Conservation (phyloP, 768 basidiomycete species). For the Lepiota brunneoincarnata region DNA sequence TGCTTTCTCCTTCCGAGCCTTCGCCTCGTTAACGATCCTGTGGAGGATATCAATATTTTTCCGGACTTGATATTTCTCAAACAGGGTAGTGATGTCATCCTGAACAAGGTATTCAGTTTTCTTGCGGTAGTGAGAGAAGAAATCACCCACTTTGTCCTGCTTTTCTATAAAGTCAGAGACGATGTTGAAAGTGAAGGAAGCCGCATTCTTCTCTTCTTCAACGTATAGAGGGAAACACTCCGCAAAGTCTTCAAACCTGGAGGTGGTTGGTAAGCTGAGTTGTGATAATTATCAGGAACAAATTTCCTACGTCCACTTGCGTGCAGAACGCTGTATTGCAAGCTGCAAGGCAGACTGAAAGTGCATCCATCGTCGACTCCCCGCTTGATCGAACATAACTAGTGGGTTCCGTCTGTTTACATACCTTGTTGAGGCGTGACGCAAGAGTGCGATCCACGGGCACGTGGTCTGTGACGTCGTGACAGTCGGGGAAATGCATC, state of each 20-base stretch:
- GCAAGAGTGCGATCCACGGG: not conserved
- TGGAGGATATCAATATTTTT: slow-evolving; percentile 73
- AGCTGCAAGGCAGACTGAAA: slow-evolving; percentile 56
- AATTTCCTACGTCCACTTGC: slow-evolving; percentile 56
- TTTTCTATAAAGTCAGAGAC: slow-evolving; percentile 73
- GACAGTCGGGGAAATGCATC: not conserved
- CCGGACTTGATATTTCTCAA: slow-evolving; percentile 63
- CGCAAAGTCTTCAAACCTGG: slow-evolving; percentile 54
- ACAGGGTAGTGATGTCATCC: slow-evolving; percentile 68
- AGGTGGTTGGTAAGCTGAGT: not conserved
- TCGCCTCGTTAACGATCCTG: slow-evolving; percentile 66
- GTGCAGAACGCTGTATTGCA: slow-evolving; percentile 51
- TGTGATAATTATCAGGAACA: not conserved
- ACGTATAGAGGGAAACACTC: slow-evolving; percentile 68
- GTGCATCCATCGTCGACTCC: slow-evolving; percentile 53
- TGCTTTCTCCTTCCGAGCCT: slow-evolving; percentile 46
- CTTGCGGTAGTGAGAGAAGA: not conserved
- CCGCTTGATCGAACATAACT: slow-evolving; percentile 42
- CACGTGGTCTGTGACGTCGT: slow-evolving; percentile 4
- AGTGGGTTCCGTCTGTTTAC: not conserved
- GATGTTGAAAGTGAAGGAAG: slow-evolving; percentile 58
- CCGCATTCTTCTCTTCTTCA: slow-evolving; percentile 63
- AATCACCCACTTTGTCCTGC: slow-evolving; percentile 45
- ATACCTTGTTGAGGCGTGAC: no score
- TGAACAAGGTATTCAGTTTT: slow-evolving; percentile 21